Percentiles rank a stretch among this genome's conserved stretches.
These are phyloP conservation scores for Hericium erinaceus DNA, from an alignment of 768 basidiomycete species.

Conservation along the genomic window DNA sequence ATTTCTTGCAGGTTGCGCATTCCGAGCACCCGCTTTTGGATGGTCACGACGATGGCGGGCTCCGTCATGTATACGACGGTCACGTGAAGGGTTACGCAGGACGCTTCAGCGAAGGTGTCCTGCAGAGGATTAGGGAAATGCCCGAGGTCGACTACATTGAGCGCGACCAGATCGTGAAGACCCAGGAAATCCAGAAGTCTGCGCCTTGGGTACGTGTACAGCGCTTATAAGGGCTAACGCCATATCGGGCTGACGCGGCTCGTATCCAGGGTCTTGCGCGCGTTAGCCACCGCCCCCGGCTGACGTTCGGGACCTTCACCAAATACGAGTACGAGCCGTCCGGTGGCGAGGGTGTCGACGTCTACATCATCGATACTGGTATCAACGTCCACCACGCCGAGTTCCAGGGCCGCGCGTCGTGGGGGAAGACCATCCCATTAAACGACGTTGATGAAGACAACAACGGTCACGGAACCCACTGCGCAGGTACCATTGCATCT, in stretches of 20 bases:
- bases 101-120: constrained; percentile 54
- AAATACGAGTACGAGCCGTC: constrained; percentile 62
- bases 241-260: constrained; percentile 6
- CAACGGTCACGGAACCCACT: constrained; percentile 94
- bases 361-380: constrained; percentile 82
- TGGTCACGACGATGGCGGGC: constrained; percentile 34
- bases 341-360: constrained; percentile 93
- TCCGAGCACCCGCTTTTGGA: constrained; percentile 43
- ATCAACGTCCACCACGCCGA: constrained; percentile 81
- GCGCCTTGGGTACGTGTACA: constrained; percentile 74
- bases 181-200: constrained; percentile 55
- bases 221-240: neutral
- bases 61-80: constrained; percentile 70
- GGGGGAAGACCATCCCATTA: constrained; percentile 88
- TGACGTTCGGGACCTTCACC: constrained; percentile 75
- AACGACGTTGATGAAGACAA: constrained; percentile 83
- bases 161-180: constrained; percentile 86
- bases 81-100: constrained; percentile 77
- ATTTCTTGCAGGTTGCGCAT: constrained; percentile 61
- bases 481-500: constrained; percentile 94
- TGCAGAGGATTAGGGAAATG: constrained; percentile 69
- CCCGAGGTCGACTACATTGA: constrained; percentile 93
- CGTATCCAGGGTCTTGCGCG: constrained; percentile 81
- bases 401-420: constrained; percentile 81
- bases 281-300: constrained; percentile 74